Percentiles rank a stretch among this genome's conserved stretches.
These are phyloP conservation scores for Cafeteria roenbergensis DNA, from an alignment of 108 stramenopile genomes.

Conservation along the genomic window DNA sequence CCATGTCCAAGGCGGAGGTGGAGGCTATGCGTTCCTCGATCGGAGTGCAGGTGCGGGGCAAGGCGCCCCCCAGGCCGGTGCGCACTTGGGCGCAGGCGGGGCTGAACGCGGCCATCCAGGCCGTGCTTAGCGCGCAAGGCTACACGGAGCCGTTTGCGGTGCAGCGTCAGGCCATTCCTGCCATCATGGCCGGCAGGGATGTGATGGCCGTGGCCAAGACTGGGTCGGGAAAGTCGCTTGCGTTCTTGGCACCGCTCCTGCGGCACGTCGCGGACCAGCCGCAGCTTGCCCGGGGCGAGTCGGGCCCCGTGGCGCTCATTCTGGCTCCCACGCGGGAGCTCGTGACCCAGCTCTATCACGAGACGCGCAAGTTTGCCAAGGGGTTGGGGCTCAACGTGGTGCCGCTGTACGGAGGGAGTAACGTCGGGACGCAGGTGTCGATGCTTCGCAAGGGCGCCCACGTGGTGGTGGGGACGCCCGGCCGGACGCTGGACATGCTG, in stretches of 20 bases:
- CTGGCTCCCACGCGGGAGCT: conserved; percentile 92
- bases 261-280: conserved; percentile 87
- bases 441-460: conserved; percentile 89
- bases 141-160: conserved; percentile 77
- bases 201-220: conserved; percentile 98
- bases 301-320: conserved; percentile 88
- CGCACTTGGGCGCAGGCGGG: conserved; percentile 14
- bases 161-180: conserved; percentile 89
- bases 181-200: conserved; percentile 92
- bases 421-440: conserved; percentile 86
- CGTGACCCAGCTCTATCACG: conserved; percentile 82
- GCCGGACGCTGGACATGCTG: conserved; percentile 92
- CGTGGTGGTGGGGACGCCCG: conserved; percentile 91
- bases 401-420: conserved; percentile 91
- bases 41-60: conserved; percentile 14
- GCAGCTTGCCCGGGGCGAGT: conserved; percentile 62
- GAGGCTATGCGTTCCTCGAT: conserved; percentile 7
- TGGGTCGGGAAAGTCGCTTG: conserved; percentile 87
- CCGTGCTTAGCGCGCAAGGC: conserved; percentile 29
- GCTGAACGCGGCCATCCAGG: conserved; percentile 10
- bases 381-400: conserved; percentile 26
- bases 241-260: conserved; percentile 81
- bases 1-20: conserved; percentile 6
- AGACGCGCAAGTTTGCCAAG: conserved; percentile 39
- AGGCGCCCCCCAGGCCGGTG: conserved; percentile 14